These are phyloP conservation scores for Aspergillus novofumigatus DNA, from an alignment of 2,329 filamentous ascomycete species.

Conservation along the genomic window DNA sequence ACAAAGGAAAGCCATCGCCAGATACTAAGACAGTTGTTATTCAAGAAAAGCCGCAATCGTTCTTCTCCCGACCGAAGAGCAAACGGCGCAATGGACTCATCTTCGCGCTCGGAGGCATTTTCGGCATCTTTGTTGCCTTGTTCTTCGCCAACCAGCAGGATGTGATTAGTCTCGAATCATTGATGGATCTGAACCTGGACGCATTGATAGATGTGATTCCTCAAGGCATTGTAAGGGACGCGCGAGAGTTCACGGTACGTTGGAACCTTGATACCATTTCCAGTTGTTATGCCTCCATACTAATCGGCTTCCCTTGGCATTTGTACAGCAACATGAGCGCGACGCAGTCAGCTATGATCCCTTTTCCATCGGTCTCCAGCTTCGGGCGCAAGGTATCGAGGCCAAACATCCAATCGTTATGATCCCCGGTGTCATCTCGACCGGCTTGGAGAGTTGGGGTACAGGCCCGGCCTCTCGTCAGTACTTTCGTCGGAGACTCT, in stretches of 20 bases:
- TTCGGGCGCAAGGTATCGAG: slow-evolving; percentile 71
- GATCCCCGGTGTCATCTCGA: slow-evolving; percentile 97
- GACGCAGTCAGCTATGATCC: slow-evolving; percentile 89
- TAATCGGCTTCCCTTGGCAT: slow-evolving; percentile 4
- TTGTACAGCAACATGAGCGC: slow-evolving; percentile 68
- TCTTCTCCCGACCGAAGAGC: slow-evolving; percentile 41
- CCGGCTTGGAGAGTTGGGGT: slow-evolving; percentile 93
- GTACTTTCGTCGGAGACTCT: slow-evolving; percentile 91
- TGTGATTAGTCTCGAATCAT: slow-evolving; percentile 75
- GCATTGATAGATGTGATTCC: slow-evolving; percentile 82
- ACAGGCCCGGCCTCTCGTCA: slow-evolving; percentile 78
- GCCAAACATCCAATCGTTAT: slow-evolving; percentile 90
- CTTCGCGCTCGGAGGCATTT: slow-evolving; percentile 83
- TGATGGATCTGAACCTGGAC: slow-evolving; percentile 72
- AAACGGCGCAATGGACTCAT: slow-evolving; percentile 78
- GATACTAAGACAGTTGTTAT: slow-evolving; percentile 11
- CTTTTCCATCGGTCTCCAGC: slow-evolving; percentile 83
- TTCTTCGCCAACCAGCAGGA: slow-evolving; percentile 89
- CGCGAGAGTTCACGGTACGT: slow-evolving; percentile 75
- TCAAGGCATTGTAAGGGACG: slow-evolving; percentile 78
- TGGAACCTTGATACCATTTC: background rate
- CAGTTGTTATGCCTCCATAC: background rate
- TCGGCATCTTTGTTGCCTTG: slow-evolving; percentile 80
- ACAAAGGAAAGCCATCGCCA: slow-evolving; percentile 9
- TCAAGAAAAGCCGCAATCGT: slow-evolving; percentile 16